Base-by-base conservation (phyloP, 257 asterid genomes). In the Leptodermis oblonga region DNA sequence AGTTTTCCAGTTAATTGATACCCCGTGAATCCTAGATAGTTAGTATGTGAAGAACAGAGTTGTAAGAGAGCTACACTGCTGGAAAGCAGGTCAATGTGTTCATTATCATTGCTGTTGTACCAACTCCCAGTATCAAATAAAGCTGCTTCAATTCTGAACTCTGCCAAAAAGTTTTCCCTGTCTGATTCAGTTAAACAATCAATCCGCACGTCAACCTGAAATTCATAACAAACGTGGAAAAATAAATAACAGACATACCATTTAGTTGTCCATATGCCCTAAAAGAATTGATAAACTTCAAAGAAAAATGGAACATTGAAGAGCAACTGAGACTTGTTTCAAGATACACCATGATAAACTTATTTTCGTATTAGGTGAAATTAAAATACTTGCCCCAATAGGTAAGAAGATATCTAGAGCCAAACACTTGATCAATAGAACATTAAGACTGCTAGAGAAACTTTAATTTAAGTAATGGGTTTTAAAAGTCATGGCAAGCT, bases 191-290 rank as follows among this genome's bases (percentile, higher is more conserved):
- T 74, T 30, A 87, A 68, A 78, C 76, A 71, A 71, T 93, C 97
- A 70, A 87, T 79, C 82, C 77, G 86, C 73, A 93, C 94, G 78
- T 88, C 97, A 76, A 93, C 96, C 99, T 90, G 90, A 60, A 75
- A 59, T n/a, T 52, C 26, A 62, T n/a, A 22, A 46, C 22, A 67
- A 13, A 58, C n/a, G n/a, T n/a, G 25, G 28, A 23, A 62, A 18
- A 36, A 62, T 52, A 37, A 36, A 36, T 4, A 11, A 9, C 61
- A 2, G 25, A 23, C 67, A n/a, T 8, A 60, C 33, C 25, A 36
- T 62, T 62, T 20, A 37, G 36, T 1, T 23, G 2, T 55, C 36
- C 43, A 62, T 14, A 11, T 62, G 8, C 8, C 6, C 7, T 33
- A 17, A 60, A 60, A 31, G 26, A 7, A 60, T 60, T 7, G 26